Evolutionary conservation across 2,329 filamentous ascomycete species (phyloP).

Genomic region (Apiospora sp.): DNA sequence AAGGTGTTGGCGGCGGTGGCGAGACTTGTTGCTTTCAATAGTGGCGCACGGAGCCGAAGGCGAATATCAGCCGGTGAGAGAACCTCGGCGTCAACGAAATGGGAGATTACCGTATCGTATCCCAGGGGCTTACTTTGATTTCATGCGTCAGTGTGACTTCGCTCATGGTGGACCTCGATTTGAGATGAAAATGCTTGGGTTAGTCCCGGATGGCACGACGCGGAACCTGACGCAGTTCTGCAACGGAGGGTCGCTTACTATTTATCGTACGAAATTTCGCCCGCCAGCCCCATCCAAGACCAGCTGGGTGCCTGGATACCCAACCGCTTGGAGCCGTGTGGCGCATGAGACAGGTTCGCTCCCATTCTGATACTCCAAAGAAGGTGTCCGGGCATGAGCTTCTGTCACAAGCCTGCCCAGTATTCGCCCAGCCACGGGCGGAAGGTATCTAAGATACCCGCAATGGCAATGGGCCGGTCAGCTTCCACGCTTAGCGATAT

Average conservation of each 20-base stretch:
- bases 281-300: background rate
- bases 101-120: background rate
- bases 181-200: too few relatives aligned
- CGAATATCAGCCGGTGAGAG: background rate
- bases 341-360: background rate
- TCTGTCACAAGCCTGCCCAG: background rate
- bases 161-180: too few relatives aligned
- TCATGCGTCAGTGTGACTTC: background rate
- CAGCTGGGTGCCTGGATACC: background rate
- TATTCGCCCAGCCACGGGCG: background rate
- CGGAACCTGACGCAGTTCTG: too few relatives aligned
- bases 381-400: background rate
- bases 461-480: background rate
- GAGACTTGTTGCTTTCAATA: background rate
- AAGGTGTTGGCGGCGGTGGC: background rate
- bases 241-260: background rate
- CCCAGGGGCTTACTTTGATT: too few relatives aligned
- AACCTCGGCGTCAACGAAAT: background rate
- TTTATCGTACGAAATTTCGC: background rate
- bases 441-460: background rate
- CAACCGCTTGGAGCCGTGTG: background rate
- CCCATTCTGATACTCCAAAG: background rate
- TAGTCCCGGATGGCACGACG: too few relatives aligned
- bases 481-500: background rate
- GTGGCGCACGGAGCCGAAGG: background rate